A percentile compares a stretch with the other conserved stretches of the same genome.
These are phyloP conservation scores for Puccinia horiana DNA, from an alignment of 1,284 basidiomycete genomes.

Conservation along the genomic window DNA sequence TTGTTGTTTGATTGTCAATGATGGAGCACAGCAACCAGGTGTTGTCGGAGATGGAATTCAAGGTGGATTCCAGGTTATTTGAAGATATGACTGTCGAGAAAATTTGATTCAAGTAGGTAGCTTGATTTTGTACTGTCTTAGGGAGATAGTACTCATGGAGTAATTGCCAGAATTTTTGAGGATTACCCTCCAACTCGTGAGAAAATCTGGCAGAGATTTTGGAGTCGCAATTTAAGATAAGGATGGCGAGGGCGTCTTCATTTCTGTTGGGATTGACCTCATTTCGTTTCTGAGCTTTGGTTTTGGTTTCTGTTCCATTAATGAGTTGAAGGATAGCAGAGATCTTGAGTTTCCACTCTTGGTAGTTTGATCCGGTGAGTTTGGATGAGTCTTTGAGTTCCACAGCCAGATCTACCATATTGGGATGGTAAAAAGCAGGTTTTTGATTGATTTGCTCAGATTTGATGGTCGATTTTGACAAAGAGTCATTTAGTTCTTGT, in stretches of 20 bases:
- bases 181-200: not conserved
- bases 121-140: constrained; percentile 12
- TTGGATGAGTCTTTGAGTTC: not conserved
- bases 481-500: too few relatives aligned
- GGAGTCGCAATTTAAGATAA: not conserved
- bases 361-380: not conserved
- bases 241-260: too few relatives aligned
- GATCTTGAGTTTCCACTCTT: not conserved
- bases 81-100: not conserved
- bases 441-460: too few relatives aligned
- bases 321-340: not conserved
- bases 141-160: not conserved
- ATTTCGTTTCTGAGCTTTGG: too few relatives aligned
- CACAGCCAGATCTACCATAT: not conserved
- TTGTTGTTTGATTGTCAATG: constrained; percentile 8
- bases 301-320: not conserved
- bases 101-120: constrained; percentile 7
- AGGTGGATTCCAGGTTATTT: not conserved
- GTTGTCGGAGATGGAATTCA: not conserved
- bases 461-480: too few relatives aligned
- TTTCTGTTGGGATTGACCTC: too few relatives aligned
- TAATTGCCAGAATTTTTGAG: not conserved
- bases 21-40: not conserved
- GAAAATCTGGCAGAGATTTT: not conserved
- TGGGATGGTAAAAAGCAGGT: not conserved